phyloP scores from a whole-genome alignment of 1,284 basidiomycete genomes.

The Cryptococcus sp. region DNA sequence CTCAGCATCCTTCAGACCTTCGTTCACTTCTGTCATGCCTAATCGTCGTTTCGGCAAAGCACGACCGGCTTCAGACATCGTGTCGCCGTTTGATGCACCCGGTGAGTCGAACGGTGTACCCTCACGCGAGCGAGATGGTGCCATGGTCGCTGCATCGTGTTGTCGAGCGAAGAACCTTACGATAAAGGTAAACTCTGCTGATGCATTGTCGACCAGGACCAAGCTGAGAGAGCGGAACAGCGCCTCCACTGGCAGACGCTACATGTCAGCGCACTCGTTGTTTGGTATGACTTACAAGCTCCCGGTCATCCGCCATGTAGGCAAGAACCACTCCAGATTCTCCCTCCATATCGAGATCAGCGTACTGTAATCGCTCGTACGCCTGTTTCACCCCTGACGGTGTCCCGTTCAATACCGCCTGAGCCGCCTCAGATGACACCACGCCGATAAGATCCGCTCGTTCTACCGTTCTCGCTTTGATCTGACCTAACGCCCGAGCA shows the following conservation, averaged over 20 bases:
- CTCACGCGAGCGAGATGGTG: constrained; percentile 12
- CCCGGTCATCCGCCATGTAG: constrained; percentile 82
- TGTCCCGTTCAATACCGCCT: constrained; percentile 26
- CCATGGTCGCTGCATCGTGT: background rate
- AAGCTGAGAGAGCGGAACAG: constrained; percentile 79
- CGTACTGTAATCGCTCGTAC: constrained; percentile 63
- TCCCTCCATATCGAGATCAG: constrained; percentile 66
- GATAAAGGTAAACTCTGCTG: constrained; percentile 84
- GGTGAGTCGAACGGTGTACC: constrained; percentile 37
- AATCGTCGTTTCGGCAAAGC: constrained; percentile 3
- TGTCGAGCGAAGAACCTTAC: constrained; percentile 68
- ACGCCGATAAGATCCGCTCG: constrained; percentile 44
- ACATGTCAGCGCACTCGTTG: constrained; percentile 12
- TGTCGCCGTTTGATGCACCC: constrained; percentile 22
- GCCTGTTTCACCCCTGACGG: constrained; percentile 54
- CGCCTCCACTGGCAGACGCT: constrained; percentile 82
- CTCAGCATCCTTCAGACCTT: constrained; percentile 51
- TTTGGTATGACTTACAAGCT: constrained; percentile 61
- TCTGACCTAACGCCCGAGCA: constrained; percentile 71
- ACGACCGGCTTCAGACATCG: constrained; percentile 35
- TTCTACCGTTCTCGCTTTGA: constrained; percentile 62
- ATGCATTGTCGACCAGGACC: constrained; percentile 89
- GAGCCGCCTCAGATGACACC: constrained; percentile 35
- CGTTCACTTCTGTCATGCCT: constrained; percentile 55
- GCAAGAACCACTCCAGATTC: constrained; percentile 69